Base-by-base conservation (phyloP, 495 filamentous ascomycete genomes). In the Penicillium manginii region DNA sequence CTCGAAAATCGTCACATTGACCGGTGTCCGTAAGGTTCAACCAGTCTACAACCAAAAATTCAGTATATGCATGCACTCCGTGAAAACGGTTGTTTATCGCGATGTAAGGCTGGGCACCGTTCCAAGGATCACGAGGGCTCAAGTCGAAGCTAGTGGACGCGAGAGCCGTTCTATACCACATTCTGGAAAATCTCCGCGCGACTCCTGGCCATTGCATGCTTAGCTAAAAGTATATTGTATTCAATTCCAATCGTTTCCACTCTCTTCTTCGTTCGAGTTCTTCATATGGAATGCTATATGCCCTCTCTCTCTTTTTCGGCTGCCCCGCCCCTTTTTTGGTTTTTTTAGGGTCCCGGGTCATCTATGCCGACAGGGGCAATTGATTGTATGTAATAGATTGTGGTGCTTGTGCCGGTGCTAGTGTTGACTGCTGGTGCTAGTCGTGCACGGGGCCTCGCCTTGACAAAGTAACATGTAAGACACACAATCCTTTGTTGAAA, bases 161-260 rank as follows among this genome's bases (percentile, higher is more conserved):
- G 18, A 52, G 57, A 40, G 8, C 37, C 46, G 58, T 61, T 59
- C 67, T 67, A 67, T 59, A 49, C 67, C 64, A 43, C 42, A 62
- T 67, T 65, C 61, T 63, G 67, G 54, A 70, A 70, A 59, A 62
- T 42, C 64, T 65, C 67, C 67, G 67, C 18, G 33, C 39, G 8
- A 15, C 50, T 55, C 35, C 50, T 33, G 53, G 17, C 50, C 29
- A 31, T 42, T 40, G 26, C 56, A 22, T 49, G 50, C 45, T 47
- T 61, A 60, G 59, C 35, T 18, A 46, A 62, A 66, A 69, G 39
- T 60, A 60, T 67, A 60, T 60, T 57, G n/a, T 2, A 49, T 40
- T 39, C 35, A 22, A 46, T 0, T 2, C 35, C 12, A 37, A 37
- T 8, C 1, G 5, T 12, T 37, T n/a, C 35, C 35, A 37, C 35